Evolutionary conservation across 441 rosid genomes (phyloP), one percentile per base, ranked within the genome.

Genomic region (Viola pubescens): DNA sequence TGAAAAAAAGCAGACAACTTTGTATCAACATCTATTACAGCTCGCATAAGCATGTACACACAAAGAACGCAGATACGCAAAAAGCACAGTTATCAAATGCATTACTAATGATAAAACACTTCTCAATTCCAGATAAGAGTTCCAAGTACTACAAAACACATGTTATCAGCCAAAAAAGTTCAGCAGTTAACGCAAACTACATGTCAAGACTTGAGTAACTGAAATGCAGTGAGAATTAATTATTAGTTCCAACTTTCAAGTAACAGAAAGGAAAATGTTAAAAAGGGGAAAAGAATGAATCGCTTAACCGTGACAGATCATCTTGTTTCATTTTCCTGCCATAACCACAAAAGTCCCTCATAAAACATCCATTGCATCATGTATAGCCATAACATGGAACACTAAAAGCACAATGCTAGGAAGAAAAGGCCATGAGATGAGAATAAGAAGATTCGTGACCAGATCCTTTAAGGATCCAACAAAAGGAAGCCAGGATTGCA

Each of bases 401-500:
- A 42, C 14, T 9, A 46, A 5, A 37, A 26, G 9, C 9, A 26
- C 40, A 26, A 7, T 7, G 10, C 12, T 14, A 39, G 4, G 1
- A 34, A 7, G 26, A 52, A 7, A 3, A 3, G 39, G n/a, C 11
- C 55, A 10, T 52, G 3, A 4, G 59, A 5, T 55, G 59, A 55
- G 59, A 55, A 38, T 4, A 43, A n/a, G 3, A 37, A 7, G 2
- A 46, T 4, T 11, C 41, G 7, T 16, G 2, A 19, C 26, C 13
- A 4, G 5, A 57, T 40, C 6, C 13, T 37, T 26, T 26, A 26
- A 26, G 34, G 34, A 26, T 26, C 34, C 34, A 26, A 26, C 3
- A 6, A 14, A 49, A 11, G 7, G 66, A 58, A 58, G 55, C 42
- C 42, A 51, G 53, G 10, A 64, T 64, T 42, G 56, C 52, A 74